phyloP scores from a whole-genome alignment of 495 filamentous ascomycete species.

The Penicillium bovifimosum region DNA sequence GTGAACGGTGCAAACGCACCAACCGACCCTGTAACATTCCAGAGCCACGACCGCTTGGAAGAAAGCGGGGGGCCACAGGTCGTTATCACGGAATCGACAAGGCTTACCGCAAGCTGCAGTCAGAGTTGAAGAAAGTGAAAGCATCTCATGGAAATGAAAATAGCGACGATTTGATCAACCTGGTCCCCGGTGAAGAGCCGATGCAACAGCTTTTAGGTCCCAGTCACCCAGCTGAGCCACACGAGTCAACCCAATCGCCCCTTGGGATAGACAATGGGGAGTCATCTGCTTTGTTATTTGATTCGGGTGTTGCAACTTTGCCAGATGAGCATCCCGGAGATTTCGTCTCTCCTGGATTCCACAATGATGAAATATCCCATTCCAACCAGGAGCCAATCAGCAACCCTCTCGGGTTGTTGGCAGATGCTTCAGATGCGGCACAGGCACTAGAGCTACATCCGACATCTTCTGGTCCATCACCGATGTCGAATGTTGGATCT shows the following conservation, averaged over 20 bases:
- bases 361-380: neutral
- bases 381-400: constrained; percentile 16
- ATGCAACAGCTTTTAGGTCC: neutral
- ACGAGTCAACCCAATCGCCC: neutral
- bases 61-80: constrained; percentile 19
- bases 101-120: constrained; percentile 20
- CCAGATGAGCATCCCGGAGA: neutral
- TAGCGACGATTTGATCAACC: neutral
- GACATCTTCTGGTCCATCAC: neutral
- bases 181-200: neutral
- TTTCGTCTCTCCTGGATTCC: neutral
- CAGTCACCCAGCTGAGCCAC: neutral
- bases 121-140: constrained; percentile 15
- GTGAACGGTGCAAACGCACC: constrained; percentile 20
- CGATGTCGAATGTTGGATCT: neutral
- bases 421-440: constrained; percentile 20
- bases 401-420: constrained; percentile 23
- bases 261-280: neutral
- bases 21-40: constrained; percentile 20
- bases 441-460: constrained; percentile 9
- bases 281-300: neutral
- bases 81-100: constrained; percentile 25
- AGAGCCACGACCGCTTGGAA: constrained; percentile 16
- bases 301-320: neutral
- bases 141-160: neutral